Evolutionary conservation across 495 filamentous ascomycete species (phyloP), one percentile per base, ranked within the genome.

Genomic region (Delitschia confertaspora): DNA sequence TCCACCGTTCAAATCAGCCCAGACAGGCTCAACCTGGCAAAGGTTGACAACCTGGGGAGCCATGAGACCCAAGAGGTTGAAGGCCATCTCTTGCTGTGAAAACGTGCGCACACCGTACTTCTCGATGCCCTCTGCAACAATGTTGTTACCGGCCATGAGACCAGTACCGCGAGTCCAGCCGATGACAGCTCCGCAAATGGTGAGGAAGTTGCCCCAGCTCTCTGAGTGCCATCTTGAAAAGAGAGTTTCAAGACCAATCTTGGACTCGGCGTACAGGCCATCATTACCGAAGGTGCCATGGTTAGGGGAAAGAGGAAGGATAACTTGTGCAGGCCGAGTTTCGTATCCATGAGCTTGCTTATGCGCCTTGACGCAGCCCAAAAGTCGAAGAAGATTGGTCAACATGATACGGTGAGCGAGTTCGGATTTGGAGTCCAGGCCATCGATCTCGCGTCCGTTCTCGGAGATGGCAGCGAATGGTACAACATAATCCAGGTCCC

Each of bases 201-300:
- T 99, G 52, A 99, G 83, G 70, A 93, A 99, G 65, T 88, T 88
- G 60, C 77, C 81, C 91, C 91, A 99, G 67, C 78, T 88, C 68
- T 99, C 93, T 0, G 91, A 93, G 64, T 93, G 79, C 93, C 93
- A 99, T 51, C 91, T 78, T 67, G 94, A 95, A 78, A 99, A 99
- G 33, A 99, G 74, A 2, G 91, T 96, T 72, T 99, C 91, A 26
- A 99, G 71, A 8, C 80, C 91, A 31, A 96, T 78, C 65, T 99
- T 99, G 7, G 93, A 96, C 65, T 99, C 91, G 13, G 93, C 91
- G 66, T 99, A 99, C 37, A 99, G 72, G 65, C 91, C 91, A 57
- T 99, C 91, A 60, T 87, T 96, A 57, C 91, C 91, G 49, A 99
- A 96, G 10, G 89, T 96, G 45, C 91, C 91, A 65, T 99, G 91